These are phyloP conservation scores for Candida albicans DNA, from an alignment of 1,139 yeast species.

Conservation along the genomic window DNA sequence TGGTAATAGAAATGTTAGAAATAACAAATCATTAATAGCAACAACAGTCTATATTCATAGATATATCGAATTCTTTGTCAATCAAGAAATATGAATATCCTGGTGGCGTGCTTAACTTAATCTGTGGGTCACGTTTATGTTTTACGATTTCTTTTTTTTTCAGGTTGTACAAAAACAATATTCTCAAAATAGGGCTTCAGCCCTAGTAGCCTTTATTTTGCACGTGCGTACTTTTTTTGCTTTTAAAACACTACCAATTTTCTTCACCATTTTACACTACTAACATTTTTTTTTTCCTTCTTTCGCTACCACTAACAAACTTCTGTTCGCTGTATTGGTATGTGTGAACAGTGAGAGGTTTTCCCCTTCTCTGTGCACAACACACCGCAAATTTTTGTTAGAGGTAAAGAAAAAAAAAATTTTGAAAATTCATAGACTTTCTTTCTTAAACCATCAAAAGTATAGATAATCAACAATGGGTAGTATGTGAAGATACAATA, in stretches of 20 bases:
- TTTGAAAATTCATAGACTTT: slow-evolving; percentile 13
- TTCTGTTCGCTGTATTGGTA: neutral
- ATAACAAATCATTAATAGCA: no score
- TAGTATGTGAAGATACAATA: slow-evolving; percentile 50
- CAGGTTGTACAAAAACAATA: no score
- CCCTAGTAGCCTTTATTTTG: neutral
- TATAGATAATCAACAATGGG: slow-evolving; percentile 54
- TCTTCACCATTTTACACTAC: neutral
- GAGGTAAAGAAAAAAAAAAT: slow-evolving; percentile 10
- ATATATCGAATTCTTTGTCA: no score
- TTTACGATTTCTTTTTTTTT: no score
- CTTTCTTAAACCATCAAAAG: slow-evolving; percentile 5
- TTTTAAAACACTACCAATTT: neutral
- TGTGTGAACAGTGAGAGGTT: neutral
- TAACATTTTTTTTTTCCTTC: slow-evolving; percentile 1
- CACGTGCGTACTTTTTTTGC: slow-evolving; percentile 2
- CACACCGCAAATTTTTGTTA: slow-evolving; percentile 2
- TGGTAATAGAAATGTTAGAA: no score
- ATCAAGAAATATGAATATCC: no score
- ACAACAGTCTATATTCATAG: no score
- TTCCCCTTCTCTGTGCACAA: neutral
- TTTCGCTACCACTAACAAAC: neutral
- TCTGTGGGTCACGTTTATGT: no score
- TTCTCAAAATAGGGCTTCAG: neutral
- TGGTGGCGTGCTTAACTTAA: no score